Conservation (phyloP, 495 filamentous ascomycete species). For the Xylaria grammica region DNA sequence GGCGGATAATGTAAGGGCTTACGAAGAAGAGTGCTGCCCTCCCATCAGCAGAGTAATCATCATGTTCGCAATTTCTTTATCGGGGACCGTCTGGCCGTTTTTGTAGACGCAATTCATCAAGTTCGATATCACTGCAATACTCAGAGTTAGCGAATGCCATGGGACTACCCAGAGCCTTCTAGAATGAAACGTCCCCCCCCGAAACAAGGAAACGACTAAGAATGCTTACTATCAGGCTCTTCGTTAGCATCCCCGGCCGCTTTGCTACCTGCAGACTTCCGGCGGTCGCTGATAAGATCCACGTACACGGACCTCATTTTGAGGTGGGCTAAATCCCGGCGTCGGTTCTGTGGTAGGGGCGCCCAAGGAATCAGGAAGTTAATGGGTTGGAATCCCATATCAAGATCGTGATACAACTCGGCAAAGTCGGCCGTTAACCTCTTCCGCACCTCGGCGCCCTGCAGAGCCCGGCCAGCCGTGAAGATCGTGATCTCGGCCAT, state of each 20-base stretch:
- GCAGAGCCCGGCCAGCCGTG: conserved; percentile 70
- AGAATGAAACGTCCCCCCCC: too few relatives aligned
- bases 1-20: too few relatives aligned
- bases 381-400: conserved; percentile 70
- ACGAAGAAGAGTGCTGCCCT: conserved; percentile 71
- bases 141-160: background rate
- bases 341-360: conserved; percentile 69
- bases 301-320: conserved; percentile 68
- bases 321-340: conserved; percentile 65
- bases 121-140: conserved; percentile 61
- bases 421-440: conserved; percentile 66
- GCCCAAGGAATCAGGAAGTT: conserved; percentile 76
- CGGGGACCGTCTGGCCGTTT: conserved; percentile 63
- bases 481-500: conserved; percentile 75
- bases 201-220: too few relatives aligned
- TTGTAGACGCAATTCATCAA: conserved; percentile 70
- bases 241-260: conserved; percentile 30
- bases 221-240: conserved; percentile 53
- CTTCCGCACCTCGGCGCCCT: conserved; percentile 70
- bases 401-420: conserved; percentile 68
- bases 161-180: too few relatives aligned
- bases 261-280: conserved; percentile 24
- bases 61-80: conserved; percentile 73
- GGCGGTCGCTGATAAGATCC: conserved; percentile 64
- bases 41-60: conserved; percentile 81